Evolutionary conservation across 2,329 filamentous ascomycete species (phyloP), one percentile per base, ranked within the genome.

Genomic region (Ramichloridium luteum): DNA sequence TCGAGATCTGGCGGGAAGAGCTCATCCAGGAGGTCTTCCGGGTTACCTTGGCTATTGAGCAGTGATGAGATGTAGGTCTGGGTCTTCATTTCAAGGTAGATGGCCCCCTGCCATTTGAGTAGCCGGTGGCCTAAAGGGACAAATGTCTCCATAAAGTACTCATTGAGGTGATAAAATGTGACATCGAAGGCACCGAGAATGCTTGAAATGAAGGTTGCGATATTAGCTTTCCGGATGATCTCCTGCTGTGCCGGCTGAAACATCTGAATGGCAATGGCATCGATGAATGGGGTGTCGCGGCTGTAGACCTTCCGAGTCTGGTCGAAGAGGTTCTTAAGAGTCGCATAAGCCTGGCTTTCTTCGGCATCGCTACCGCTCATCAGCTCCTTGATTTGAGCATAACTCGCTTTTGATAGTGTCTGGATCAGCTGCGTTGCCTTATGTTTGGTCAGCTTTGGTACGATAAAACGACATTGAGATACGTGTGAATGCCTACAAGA

Each of bases 71-170:
- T 72, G 45, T 75, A 78, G 10, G 73, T 72, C 49, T 78, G 74
- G 2, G 74, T 77, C 54, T 79, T 79, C 12, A 79, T 55, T 39
- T 77, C 73, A 10, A 78, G 60, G 42, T 69, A 75, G 15, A 79
- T 56, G 10, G 67, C 64, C 2, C 69, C 71, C 44, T 76, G 72
- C 38, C 67, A 69, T 43, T 74, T 73, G 13, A 73, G 54, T 13
- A 79, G 50, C 8, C 68, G 61, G 22, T 63, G 64, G 14, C 70
- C 69, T 33, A 73, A 65, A 1, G 71, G 68, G 6, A 76, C 69
- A 47, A 78, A 78, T 0, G 71, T 72, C 27, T 76, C 67, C 14
- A 78, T 58, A 46, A 78, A 78, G 42, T 68, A 62, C 27, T 74
- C 67, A 45, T 78, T 73, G 26, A 78, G 54, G 39, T 77, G 70